A percentile compares a stretch with the other conserved stretches of the same genome.
phyloP scores from a whole-genome alignment of 345 rosid species.

The Cardamine chenopodiifolia region DNA sequence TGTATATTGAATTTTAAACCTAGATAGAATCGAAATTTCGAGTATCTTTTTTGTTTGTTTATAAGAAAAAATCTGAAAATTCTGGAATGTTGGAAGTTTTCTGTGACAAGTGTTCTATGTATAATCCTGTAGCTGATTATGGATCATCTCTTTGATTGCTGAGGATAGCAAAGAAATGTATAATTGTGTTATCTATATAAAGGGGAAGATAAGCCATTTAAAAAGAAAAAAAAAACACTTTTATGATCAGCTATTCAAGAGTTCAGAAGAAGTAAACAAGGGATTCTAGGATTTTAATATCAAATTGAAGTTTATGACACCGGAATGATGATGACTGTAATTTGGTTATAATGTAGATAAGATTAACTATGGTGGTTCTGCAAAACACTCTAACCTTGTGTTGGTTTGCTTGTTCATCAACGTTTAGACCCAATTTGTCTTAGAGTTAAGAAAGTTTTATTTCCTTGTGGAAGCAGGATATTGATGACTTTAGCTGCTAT shows the following conservation, averaged over 20 bases:
- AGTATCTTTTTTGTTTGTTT: background rate
- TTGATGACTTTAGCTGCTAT: conserved; percentile 16
- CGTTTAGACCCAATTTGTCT: background rate
- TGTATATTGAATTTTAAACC: conserved; percentile 4
- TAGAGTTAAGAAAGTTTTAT: background rate
- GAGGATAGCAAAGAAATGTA: background rate
- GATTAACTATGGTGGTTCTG: background rate
- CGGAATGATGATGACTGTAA: background rate
- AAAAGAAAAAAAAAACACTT: background rate
- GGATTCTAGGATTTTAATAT: background rate
- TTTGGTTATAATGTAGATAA: background rate
- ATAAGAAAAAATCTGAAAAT: background rate
- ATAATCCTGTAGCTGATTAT: background rate
- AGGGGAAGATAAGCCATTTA: background rate
- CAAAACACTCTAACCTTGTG: background rate
- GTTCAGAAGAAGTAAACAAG: background rate
- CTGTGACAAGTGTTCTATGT: background rate
- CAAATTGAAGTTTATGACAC: background rate
- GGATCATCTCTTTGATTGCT: conserved; percentile 21
- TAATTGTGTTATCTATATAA: background rate
- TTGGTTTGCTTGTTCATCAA: background rate
- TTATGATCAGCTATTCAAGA: background rate
- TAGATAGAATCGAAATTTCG: conserved; percentile 8
- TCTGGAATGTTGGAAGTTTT: background rate
- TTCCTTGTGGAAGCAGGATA: conserved; percentile 19